Base-by-base conservation (phyloP, 129 eudicot genomes). In the Mikania micrantha region DNA sequence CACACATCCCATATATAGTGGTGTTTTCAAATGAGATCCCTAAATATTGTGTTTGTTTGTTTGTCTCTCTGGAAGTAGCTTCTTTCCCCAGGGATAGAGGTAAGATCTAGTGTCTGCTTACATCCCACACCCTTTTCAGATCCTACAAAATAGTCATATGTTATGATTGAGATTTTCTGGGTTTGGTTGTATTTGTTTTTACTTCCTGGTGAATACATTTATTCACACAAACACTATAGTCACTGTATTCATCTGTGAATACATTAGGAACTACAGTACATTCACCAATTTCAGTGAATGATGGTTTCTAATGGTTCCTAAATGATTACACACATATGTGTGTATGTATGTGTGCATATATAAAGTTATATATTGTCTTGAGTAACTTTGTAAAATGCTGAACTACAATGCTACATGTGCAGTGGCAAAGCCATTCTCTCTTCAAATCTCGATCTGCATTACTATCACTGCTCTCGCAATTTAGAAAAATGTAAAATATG, bases 401-500 rank as follows among this genome's bases (percentile, higher is more conserved):
- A 71, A 53, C 44, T 19, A 21, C 38, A 34, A 52, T 58, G 52
- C 8, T 71, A 60, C 53, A 13, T 77, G 36, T 88, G 42, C 88
- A 92, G 98, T 79, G 81, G 79, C 79, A 88, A 90, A 80, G 87
- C 83, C 21, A 88, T 92, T 59, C 98, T 94, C 57, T 82, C 89
- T 40, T 81, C 84, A 60, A 92, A 88, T 68, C 78, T 84, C 50
- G 95, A 88, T 79, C 73, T 92, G 91, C 98, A 92, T 81, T 80
- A 62, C 63, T 85, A 82, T 74, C 96, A 92, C 80, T 92, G 98
- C 76, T 85, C 84, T 41, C 91, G 95, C 66, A 88, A 88, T 80
- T 78, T 92, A 34, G 96, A 85, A 64, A 92, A 88, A 74, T 92
- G 98, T 80, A 88, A 88, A 85, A 78, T 82, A 2, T 92, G 98